Evolutionary conservation across 2,329 filamentous ascomycete species (phyloP), one percentile per base, ranked within the genome.

Genomic region (Phaeophleospora eucalypticola): DNA sequence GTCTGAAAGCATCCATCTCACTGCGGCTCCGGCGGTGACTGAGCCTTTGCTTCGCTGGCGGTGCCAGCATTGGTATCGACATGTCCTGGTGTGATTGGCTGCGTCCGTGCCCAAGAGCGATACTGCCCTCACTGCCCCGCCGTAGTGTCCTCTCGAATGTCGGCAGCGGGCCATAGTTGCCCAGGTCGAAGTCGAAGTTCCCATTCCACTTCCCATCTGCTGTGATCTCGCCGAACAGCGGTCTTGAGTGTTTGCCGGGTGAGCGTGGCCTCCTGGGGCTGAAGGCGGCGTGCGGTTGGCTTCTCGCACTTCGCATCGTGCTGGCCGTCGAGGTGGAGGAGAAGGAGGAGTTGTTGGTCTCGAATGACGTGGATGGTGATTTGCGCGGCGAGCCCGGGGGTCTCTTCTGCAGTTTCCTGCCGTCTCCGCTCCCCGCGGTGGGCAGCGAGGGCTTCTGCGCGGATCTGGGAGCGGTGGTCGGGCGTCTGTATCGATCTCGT

Each of bases 141-240:
- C 84, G 60, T n/a, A 45, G 54, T 18, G 59, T 41, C 24, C 43
- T 46, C 20, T 57, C 49, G 18, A 60, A 57, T 20, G 51, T 52
- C 4, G 57, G 58, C n/a, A 61, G 48, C 29, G 54, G 51, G 4
- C 56, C 57, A 48, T 63, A 64, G 29, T 53, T 53, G 27, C 54
- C 53, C 19, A 64, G 43, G 14, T 57, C 37, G 21, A 51, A 33
- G 18, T 56, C 55, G 41, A 65, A 65, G 45, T 65, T 64, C 39
- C 62, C 63, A 46, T 62, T 62, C 79, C 73, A 58, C 73, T 74
- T 56, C 80, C 63, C 75, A 32, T 80, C 73, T n/a, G 80, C 76
- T 20, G 82, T 70, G 56, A 90, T 78, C 66, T 90, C 87, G 32
- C 87, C 87, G 69, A 91, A 91, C 16, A 90, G 70, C 29, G 87